These are phyloP conservation scores for Podila epigama DNA, from an alignment of 192 early-diverging fungal species.

Conservation along the genomic window DNA sequence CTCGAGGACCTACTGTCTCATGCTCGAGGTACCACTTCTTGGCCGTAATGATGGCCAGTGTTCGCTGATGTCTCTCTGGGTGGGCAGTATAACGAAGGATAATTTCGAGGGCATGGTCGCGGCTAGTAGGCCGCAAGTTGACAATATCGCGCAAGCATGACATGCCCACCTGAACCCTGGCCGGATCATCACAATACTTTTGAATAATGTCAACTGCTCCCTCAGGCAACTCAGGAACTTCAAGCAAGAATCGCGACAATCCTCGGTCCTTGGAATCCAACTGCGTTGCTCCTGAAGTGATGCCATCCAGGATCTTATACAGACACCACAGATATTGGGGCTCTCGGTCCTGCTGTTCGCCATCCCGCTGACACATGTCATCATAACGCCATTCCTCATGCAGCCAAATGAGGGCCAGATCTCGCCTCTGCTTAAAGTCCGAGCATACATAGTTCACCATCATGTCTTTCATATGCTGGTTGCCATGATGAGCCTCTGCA, in stretches of 20 bases:
- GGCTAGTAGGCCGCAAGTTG: conserved; percentile 40
- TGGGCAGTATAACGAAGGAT: conserved; percentile 39
- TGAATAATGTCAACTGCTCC: conserved; percentile 68
- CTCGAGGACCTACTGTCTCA: conserved; percentile 26
- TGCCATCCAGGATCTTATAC: conserved; percentile 40
- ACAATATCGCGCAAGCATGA: conserved; percentile 37
- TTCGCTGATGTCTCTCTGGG: conserved; percentile 47
- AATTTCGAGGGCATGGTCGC: conserved; percentile 23
- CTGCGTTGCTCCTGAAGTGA: conserved; percentile 28
- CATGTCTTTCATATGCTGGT: conserved; percentile 37
- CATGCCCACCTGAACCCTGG: conserved; percentile 46
- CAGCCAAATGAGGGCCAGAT: conserved; percentile 78
- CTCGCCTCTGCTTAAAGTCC: conserved; percentile 71
- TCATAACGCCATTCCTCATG: conserved; percentile 72
- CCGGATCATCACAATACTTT: conserved; percentile 70
- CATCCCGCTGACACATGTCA: conserved; percentile 21
- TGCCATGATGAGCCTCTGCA: not conserved
- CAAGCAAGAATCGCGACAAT: conserved; percentile 77
- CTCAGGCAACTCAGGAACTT: conserved; percentile 75
- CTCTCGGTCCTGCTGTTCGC: conserved; percentile 25
- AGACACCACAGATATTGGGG: conserved; percentile 42
- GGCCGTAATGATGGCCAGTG: conserved; percentile 53
- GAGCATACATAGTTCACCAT: conserved; percentile 65
- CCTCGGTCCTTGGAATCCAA: conserved; percentile 75
- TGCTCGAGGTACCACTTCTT: conserved; percentile 50